These are phyloP conservation scores for Euphorbia lathyris DNA, from an alignment of 345 rosid genomes.

Conservation along the genomic window DNA sequence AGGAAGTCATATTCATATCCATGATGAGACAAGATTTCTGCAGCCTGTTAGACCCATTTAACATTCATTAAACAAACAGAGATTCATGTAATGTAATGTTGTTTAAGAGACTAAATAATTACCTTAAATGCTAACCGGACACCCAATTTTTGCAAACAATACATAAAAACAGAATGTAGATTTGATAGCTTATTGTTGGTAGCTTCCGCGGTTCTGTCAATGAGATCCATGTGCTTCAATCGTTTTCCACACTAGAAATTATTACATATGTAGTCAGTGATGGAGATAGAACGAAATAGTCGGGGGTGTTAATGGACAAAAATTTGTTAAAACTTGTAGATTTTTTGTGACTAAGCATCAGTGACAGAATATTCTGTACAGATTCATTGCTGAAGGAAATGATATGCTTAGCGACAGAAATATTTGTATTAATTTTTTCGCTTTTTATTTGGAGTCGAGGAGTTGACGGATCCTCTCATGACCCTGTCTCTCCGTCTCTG, in stretches of 20 bases:
- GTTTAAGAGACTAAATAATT: conserved; percentile 9
- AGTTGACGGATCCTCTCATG: too few relatives aligned
- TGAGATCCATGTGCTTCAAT: conserved; percentile 41
- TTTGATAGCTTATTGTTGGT: conserved; percentile 39
- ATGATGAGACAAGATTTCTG: conserved; percentile 43
- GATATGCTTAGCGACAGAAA: too few relatives aligned
- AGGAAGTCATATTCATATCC: conserved; percentile 45
- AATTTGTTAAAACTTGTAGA: too few relatives aligned
- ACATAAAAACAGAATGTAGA: conserved; percentile 38
- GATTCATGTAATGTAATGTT: background rate
- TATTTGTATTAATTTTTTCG: too few relatives aligned
- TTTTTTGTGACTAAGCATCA: too few relatives aligned
- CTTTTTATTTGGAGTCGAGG: too few relatives aligned
- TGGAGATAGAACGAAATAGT: background rate
- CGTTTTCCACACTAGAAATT: conserved; percentile 50
- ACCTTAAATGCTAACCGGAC: conserved; percentile 82
- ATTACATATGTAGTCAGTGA: conserved; percentile 12
- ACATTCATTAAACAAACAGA: background rate
- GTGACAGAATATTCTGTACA: too few relatives aligned
- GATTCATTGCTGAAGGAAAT: too few relatives aligned
- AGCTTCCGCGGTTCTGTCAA: conserved; percentile 28
- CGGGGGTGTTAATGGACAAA: too few relatives aligned
- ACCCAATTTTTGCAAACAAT: conserved; percentile 73
- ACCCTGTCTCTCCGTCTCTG: too few relatives aligned
- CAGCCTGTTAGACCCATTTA: conserved; percentile 53